A percentile compares a stretch with the other conserved stretches of the same genome.
Evolutionary conservation across 169 alveolate species (phyloP).

Genomic region (Cryptosporidium bovis): DNA sequence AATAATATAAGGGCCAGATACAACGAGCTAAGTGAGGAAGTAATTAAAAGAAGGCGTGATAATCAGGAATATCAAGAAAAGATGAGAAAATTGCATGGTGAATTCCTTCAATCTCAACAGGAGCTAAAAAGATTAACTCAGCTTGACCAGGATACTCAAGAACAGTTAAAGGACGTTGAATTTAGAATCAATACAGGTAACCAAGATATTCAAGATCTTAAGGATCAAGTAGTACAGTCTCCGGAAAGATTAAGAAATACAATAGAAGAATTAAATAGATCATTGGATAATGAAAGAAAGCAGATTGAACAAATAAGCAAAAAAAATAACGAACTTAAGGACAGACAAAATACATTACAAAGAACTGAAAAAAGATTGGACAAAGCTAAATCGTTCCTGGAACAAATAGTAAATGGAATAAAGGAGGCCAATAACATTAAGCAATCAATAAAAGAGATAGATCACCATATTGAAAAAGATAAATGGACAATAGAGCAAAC

Average conservation of each 20-base stretch:
- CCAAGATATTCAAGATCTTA: conserved; percentile 59
- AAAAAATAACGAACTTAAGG: conserved; percentile 53
- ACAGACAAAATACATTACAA: conserved; percentile 42
- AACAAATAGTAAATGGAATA: conserved; percentile 25
- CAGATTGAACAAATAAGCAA: conserved; percentile 52
- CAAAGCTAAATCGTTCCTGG: conserved; percentile 44
- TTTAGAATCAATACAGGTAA: conserved; percentile 54
- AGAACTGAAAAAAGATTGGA: conserved; percentile 58
- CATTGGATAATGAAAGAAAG: conserved; percentile 52
- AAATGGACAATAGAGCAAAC: conserved; percentile 74
- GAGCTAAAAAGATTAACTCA: conserved; percentile 65
- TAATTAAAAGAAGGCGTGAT: conserved; percentile 39
- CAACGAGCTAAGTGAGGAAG: conserved; percentile 58
- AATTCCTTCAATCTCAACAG: conserved; percentile 59
- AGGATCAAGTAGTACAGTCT: conserved; percentile 69
- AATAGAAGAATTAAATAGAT: conserved; percentile 49
- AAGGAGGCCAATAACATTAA: conserved; percentile 65
- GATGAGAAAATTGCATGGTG: conserved; percentile 65
- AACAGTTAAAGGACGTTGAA: conserved; percentile 54
- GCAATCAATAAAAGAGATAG: conserved; percentile 63
- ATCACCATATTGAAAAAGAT: conserved; percentile 71
- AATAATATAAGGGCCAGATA: conserved; percentile 47
- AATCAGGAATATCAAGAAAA: conserved; percentile 67
- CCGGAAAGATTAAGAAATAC: conserved; percentile 66
- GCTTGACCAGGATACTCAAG: conserved; percentile 40